phyloP scores from a whole-genome alignment of 192 early-diverging fungal genomes.

The Rhizoclosmatium globosum region DNA sequence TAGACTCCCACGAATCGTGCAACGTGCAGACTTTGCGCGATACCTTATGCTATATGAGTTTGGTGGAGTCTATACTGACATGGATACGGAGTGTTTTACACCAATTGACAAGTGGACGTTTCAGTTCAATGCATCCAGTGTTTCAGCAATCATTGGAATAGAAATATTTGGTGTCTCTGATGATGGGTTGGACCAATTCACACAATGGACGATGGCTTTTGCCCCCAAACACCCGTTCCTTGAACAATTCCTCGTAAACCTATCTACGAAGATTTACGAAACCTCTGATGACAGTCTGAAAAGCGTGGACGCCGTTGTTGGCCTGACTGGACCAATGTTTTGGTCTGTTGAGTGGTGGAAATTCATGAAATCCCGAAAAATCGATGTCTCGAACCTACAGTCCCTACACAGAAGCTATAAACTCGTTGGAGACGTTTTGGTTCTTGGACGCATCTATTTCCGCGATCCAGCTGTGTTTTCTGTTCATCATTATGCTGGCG shows the following conservation, averaged over 20 bases:
- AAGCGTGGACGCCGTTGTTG: not conserved
- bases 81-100: conserved; percentile 34
- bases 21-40: conserved; percentile 38
- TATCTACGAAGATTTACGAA: not conserved
- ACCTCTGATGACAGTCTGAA: not conserved
- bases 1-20: conserved; percentile 23
- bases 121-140: not conserved
- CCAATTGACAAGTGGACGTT: conserved; percentile 41
- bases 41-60: conserved; percentile 42
- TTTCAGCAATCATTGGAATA: conserved; percentile 25
- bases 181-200: conserved; percentile 6
- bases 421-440: not conserved
- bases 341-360: conserved; percentile 4
- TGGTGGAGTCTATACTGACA: conserved; percentile 50
- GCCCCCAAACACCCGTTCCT: conserved; percentile 33
- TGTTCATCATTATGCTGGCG: not conserved
- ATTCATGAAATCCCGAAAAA: not conserved
- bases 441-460: not conserved
- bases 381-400: not conserved
- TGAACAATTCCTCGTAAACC: not conserved
- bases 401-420: not conserved
- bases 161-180: conserved; percentile 19
- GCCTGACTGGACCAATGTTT: conserved; percentile 6
- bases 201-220: conserved; percentile 41
- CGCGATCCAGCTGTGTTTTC: not conserved